These are phyloP conservation scores for Cyberlindnera mrakii DNA, from an alignment of 805 yeast species.

Conservation along the genomic window DNA sequence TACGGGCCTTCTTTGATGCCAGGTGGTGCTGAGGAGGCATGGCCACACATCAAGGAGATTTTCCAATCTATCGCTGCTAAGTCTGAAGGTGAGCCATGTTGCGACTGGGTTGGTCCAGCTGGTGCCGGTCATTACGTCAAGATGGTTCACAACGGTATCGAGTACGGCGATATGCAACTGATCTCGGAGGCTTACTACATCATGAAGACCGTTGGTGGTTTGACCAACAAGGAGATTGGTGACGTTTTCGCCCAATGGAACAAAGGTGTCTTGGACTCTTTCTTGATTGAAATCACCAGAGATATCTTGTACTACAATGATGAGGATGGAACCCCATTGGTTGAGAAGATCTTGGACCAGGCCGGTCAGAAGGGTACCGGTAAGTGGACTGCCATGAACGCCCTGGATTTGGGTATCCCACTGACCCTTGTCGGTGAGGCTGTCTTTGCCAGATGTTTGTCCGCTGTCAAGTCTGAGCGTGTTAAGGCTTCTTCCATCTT, in stretches of 20 bases:
- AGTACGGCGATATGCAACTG: slow-evolving; percentile 99
- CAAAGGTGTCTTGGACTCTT: slow-evolving; percentile 95
- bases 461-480: slow-evolving; percentile 91
- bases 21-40: slow-evolving; percentile 96
- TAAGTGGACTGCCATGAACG: slow-evolving; percentile 99
- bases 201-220: slow-evolving; percentile 89
- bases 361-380: slow-evolving; percentile 99
- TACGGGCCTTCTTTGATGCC: slow-evolving; percentile 99
- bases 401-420: slow-evolving; percentile 96
- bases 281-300: slow-evolving; percentile 93
- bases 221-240: slow-evolving; percentile 87
- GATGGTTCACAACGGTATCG: slow-evolving; percentile 99
- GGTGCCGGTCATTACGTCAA: slow-evolving; percentile 99
- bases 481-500: slow-evolving; percentile 72
- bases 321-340: slow-evolving; percentile 84
- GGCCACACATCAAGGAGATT: slow-evolving; percentile 97
- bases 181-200: slow-evolving; percentile 97
- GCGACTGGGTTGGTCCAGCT: slow-evolving; percentile 99
- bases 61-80: slow-evolving; percentile 96
- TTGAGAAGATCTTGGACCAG: slow-evolving; percentile 92
- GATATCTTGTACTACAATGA: slow-evolving; percentile 89
- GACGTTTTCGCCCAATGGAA: slow-evolving; percentile 92
- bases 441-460: slow-evolving; percentile 92
- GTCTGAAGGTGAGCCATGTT: slow-evolving; percentile 97
- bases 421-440: slow-evolving; percentile 98